phyloP scores from a whole-genome alignment of 1,284 basidiomycete genomes.

The Spongiforma sp. region DNA sequence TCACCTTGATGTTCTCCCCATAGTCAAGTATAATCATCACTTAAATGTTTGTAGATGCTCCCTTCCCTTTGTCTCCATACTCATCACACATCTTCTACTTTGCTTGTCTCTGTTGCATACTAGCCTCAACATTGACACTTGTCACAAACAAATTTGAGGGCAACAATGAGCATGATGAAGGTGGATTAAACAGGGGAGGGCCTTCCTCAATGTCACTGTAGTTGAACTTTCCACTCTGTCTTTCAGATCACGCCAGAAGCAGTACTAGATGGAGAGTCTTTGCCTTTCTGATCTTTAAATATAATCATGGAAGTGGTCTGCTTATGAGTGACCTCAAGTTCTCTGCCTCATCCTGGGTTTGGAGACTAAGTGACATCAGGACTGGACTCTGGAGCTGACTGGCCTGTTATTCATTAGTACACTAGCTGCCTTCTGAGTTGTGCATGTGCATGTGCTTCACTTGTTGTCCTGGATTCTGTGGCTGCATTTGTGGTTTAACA shows the following conservation, averaged over 20 bases:
- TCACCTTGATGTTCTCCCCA: too few species aligned
- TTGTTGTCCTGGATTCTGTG: constrained; percentile 69
- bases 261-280: too few species aligned
- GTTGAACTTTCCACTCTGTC: too few species aligned
- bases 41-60: too few species aligned
- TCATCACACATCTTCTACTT: constrained; percentile 16
- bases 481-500: constrained; percentile 70
- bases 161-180: constrained; percentile 44
- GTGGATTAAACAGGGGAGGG: constrained; percentile 57
- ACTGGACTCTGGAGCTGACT: not conserved
- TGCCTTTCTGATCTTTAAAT: constrained; percentile 44
- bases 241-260: too few species aligned
- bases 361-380: constrained; percentile 49
- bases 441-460: constrained; percentile 48
- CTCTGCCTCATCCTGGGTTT: constrained; percentile 77
- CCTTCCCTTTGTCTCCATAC: too few species aligned
- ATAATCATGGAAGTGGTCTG: constrained; percentile 56
- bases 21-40: too few species aligned
- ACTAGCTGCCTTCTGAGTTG: constrained; percentile 15
- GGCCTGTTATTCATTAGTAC: too few species aligned
- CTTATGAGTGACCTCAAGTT: constrained; percentile 62
- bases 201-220: not conserved
- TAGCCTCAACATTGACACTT: constrained; percentile 39
- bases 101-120: constrained; percentile 14
- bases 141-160: constrained; percentile 40